Base-by-base conservation (phyloP, 441 rosid species). In the Jatropha multifida region DNA sequence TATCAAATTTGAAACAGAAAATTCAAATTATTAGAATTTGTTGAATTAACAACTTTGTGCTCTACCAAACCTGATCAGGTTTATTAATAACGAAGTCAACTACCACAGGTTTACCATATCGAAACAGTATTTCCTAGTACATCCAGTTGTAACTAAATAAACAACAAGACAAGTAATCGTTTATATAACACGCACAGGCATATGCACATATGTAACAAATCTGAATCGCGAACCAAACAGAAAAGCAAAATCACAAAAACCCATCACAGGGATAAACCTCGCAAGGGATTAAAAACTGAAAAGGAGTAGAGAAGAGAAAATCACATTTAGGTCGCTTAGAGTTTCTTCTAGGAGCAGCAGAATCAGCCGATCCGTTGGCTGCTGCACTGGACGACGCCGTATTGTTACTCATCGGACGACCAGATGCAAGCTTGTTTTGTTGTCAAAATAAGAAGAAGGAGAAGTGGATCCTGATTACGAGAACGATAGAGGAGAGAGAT, bases 261-360 rank as follows among this genome's bases (percentile, higher is more conserved):
- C 23, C 37, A 12, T 60, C 48, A 48, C 32, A 15, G 15, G n/a
- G 2, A 15, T 54, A 65, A 23, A 23, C 23, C 13, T 49, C n/a
- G 1, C 26, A 42, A 10, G 4, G 38, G n/a, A 12, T 42, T 11
- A 66, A 32, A 69, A 74, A 48, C 62, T 58, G 48, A 40, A 59
- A 71, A 27, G 4, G 5, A 69, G n/a, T 3, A 12, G 10, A 12
- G 42, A 69, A 52, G 62, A 54, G 58, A 73, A 71, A 67, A 69
- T 69, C 76, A 92, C 97, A 92, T 83, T 92, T 89, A 75, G 96
- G 97, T 59, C 96, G 88, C 85, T 92, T 92, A 5, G 97, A 87
- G 80, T 84, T 86, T 79, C 87, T 81, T 76, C 91, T 76, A 61
- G 84, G 85, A 80, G 87, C 88, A 48, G 90, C 80, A 76, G 92